These are phyloP conservation scores for Chlamydomonas incerta DNA, from an alignment of 139 green algal genomes.

Conservation along the genomic window DNA sequence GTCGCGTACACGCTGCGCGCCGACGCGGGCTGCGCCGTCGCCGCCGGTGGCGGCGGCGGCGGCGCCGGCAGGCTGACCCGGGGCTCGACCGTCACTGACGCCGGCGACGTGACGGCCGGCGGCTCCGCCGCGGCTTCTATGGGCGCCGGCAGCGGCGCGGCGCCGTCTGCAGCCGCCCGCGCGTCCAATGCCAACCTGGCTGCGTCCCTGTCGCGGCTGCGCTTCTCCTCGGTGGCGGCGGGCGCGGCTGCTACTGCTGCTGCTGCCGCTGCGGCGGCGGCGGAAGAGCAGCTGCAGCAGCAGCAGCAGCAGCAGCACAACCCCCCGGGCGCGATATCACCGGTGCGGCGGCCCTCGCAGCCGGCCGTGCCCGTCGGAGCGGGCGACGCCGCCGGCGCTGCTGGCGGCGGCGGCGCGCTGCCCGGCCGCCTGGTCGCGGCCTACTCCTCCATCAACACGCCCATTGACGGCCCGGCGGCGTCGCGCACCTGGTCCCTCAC, in stretches of 20 bases:
- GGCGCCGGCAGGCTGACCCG: not conserved
- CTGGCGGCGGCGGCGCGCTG: no score
- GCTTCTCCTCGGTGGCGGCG: not conserved
- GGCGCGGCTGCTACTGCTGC: not conserved
- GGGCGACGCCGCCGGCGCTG: no score
- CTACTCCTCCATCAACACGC: not conserved
- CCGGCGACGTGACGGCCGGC: not conserved
- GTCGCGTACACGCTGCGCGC: constrained; percentile 8
- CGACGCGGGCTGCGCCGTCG: not conserved
- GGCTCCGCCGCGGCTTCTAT: no score
- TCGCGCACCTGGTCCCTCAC: not conserved
- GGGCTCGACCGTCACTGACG: not conserved
- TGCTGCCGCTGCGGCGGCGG: not conserved
- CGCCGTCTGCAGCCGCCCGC: no score
- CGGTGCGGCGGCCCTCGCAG: not conserved
- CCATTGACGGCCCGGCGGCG: not conserved
- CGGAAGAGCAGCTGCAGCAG: not conserved
- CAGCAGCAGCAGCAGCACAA: not conserved
- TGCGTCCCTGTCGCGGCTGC: not conserved
- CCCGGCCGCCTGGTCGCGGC: not conserved
- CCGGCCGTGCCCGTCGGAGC: not conserved
- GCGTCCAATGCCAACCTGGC: no score
- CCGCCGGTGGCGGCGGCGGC: no score
- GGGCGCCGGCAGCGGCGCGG: no score
- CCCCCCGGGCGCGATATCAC: not conserved